These are phyloP conservation scores for Andrographis paniculata DNA, from an alignment of 305 asterid species.

Conservation along the genomic window DNA sequence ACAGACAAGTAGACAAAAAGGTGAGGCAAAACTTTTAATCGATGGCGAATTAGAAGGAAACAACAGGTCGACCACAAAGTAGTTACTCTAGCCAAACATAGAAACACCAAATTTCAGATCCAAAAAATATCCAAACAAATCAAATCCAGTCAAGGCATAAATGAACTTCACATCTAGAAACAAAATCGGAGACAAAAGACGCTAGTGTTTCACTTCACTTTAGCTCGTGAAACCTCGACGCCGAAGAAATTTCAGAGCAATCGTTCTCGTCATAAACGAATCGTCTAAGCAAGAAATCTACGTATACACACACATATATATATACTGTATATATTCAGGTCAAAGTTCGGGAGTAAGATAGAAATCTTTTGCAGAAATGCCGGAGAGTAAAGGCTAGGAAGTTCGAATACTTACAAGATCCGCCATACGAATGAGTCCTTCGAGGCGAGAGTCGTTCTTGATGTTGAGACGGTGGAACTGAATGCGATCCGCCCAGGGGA, in stretches of 20 bases:
- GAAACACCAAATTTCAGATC: too few species aligned
- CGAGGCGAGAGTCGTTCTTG: constrained; percentile 77
- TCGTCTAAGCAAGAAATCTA: too few species aligned
- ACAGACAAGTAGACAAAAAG: background rate
- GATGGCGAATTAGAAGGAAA: too few species aligned
- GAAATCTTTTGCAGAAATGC: constrained; percentile 2
- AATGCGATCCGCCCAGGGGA: constrained; percentile 52
- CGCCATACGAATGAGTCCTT: constrained; percentile 72
- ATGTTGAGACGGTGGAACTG: constrained; percentile 74
- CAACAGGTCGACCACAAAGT: too few species aligned
- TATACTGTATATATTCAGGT: constrained; percentile 15
- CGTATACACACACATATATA: too few species aligned
- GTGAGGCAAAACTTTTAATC: too few species aligned
- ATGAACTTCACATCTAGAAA: constrained; percentile 8
- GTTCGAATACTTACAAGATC: constrained; percentile 46
- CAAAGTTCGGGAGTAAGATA: constrained; percentile 2
- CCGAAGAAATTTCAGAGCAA: too few species aligned
- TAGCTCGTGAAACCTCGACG: too few species aligned
- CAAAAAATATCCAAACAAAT: constrained; percentile 17
- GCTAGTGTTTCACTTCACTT: constrained; percentile 16
- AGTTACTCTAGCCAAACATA: too few species aligned
- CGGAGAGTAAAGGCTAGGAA: background rate
- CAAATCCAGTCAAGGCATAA: constrained; percentile 13
- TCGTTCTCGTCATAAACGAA: too few species aligned
- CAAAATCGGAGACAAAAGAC: too few species aligned